Base-by-base conservation (phyloP, 208 protist species). In the Trypanosoma lewisi region DNA sequence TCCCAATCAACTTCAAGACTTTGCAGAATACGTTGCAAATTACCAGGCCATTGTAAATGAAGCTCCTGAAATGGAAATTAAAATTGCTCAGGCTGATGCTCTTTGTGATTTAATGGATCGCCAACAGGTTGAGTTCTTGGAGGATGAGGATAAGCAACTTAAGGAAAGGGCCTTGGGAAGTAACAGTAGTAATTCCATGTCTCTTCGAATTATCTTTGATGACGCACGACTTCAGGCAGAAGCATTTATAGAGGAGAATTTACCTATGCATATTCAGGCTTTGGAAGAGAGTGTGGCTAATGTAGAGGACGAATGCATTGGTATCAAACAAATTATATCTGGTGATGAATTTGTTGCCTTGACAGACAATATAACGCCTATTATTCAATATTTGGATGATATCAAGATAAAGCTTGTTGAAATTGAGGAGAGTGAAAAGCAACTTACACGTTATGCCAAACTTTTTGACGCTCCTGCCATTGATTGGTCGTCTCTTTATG, bases 91-190 rank as follows among this genome's bases (percentile, higher is more conserved):
- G 67, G 82, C 88, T 1, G 90, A 97, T 58, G 53, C 87, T 42
- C 76, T 97, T 5, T 96, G 85, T 63, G 89, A 96, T 11, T 67
- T 97, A 51, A 95, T 97, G 86, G 88, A 96, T 48, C 83, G 83
- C 0, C 83, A 93, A 60, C 86, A 91, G 55, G 93, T 93, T 11
- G 89, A 96, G 33, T 91, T 95, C 65, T 25, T 80, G 17, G 88
- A 95, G 42, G 88, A 96, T 67, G 84, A 94, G 47, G 93, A 97
- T 33, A 89, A 89, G 47, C 89, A 96, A 66, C 73, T 95, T 30
- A 89, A 85, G 47, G 89, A 97, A 58, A 78, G 89, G 44, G 94
- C 88, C 12, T 74, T 97, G n/a, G 86, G 91, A 23, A 89, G 77
- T 65, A 75, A 52, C 21, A 89, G 77, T 63, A 75, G 56, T 45